Base-by-base conservation (phyloP, 164 flowering plant genomes). In the Magnolia kwangsiensis region DNA sequence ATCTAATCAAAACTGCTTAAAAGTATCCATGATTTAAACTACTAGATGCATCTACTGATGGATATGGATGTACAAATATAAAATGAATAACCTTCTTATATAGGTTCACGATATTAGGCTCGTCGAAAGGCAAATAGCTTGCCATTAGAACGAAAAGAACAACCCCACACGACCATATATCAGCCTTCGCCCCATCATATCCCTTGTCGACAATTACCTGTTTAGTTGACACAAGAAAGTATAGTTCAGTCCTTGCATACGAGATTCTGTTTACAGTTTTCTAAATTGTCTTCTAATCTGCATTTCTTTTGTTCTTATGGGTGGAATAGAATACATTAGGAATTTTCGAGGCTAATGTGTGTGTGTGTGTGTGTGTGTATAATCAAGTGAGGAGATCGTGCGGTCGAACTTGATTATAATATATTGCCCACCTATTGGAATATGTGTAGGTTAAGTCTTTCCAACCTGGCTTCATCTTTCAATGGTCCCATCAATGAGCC, bases 101-200 rank as follows among this genome's bases (percentile, higher is more conserved):
- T 0, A 76, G 67, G 23, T 29, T 59, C 73, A 76, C 69, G 50
- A 76, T 45, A 59, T 69, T 76, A 7, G 78, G 73, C 20, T 76
- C 78, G n/a, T 76, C 78, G 51, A 76, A 76, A 21, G 78, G 78
- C 51, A 76, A 58, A 51, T 69, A 76, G 24, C 78, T 73, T 10
- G 78, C 78, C 78, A 76, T 76, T 7, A 76, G 78, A 76, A 76
- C 78, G 20, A 67, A 76, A 67, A 76, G 72, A 24, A 76, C 67
- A 4, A 76, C 78, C 6, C 78, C 78, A 45, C 78, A 76, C 21
- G 73, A 76, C 78, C 78, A 76, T 49, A 76, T 6, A 59, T 76
- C 78, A 55, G 78, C 72, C 31, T 51, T 69, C 13, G 73, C 67
- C 3, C 78, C 78, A 76, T 76, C 72, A 55, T 76, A 76, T 4